Percentiles rank a stretch among this genome's conserved stretches.
These are phyloP conservation scores for Dissophora globulifera DNA, from an alignment of 192 early-diverging fungal genomes.

Conservation along the genomic window DNA sequence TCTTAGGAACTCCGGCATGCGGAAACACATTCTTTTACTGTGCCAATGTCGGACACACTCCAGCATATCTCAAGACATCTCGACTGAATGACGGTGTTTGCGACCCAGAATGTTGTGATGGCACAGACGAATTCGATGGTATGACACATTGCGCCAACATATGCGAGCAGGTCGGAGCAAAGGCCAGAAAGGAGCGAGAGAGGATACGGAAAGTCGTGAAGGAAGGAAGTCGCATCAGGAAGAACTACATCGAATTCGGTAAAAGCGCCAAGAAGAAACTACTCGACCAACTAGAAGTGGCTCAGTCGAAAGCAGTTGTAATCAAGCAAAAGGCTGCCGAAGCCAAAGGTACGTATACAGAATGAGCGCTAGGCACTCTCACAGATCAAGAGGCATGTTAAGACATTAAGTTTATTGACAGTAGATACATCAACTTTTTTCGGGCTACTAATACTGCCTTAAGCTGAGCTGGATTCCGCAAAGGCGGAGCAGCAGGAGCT, in stretches of 20 bases:
- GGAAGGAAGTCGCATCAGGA: slow-evolving; percentile 33
- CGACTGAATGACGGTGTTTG: slow-evolving; percentile 96
- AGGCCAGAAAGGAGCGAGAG: slow-evolving; percentile 25
- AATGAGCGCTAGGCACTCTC: neutral
- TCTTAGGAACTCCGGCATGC: slow-evolving; percentile 95
- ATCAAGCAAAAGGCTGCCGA: slow-evolving; percentile 20
- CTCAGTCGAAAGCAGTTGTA: neutral
- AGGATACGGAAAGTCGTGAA: slow-evolving; percentile 7
- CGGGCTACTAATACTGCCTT: too few relatives aligned
- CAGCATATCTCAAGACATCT: slow-evolving; percentile 70
- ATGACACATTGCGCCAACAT: slow-evolving; percentile 72
- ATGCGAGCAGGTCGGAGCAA: slow-evolving; percentile 72
- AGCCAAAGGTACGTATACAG: slow-evolving; percentile 36
- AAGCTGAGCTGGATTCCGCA: slow-evolving; percentile 11
- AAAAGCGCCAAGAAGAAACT: slow-evolving; percentile 18
- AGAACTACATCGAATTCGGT: slow-evolving; percentile 47
- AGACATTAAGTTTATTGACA: too few relatives aligned
- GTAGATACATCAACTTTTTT: too few relatives aligned
- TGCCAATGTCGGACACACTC: slow-evolving; percentile 78
- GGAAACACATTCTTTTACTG: slow-evolving; percentile 84
- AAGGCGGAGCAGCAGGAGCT: slow-evolving; percentile 21
- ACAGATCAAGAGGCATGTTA: too few relatives aligned
- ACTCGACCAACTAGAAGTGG: slow-evolving; percentile 13
- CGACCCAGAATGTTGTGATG: slow-evolving; percentile 96
- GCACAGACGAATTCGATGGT: slow-evolving; percentile 85